Evolutionary conservation across 2,329 filamentous ascomycete genomes (phyloP), one percentile per base, ranked within the genome.

Genomic region (Curvularia eragrostidis): DNA sequence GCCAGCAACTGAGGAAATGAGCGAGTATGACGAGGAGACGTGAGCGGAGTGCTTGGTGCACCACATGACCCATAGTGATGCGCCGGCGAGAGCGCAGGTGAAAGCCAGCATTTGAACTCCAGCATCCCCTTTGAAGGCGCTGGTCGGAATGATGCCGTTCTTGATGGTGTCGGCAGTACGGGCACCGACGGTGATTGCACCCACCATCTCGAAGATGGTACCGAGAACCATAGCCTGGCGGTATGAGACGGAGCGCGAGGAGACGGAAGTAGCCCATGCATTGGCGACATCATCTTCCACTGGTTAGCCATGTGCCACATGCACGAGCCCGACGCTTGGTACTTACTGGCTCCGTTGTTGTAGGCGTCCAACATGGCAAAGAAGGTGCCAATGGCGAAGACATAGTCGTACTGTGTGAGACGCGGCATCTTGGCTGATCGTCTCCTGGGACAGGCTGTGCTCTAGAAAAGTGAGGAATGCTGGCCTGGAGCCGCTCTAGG

Each of bases 221-320:
- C 78, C 80, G 18, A 82, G 68, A 50, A 78, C 52, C 78, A 82
- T 82, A 59, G 81, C 89, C 77, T 89, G 86, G 66, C 85, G 78
- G 79, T 91, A 90, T 2, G 87, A 82, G 70, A 91, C 82, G 64
- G 90, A 93, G 52, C 90, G 81, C n/a, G 90, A 93, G 19, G 90
- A 93, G 58, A 93, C 90, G 69, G 86, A 89, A 67, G 91, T 93
- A 54, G 90, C 90, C 88, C 89, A 93, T 49, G 90, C 81, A 79
- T 94, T 94, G 72, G 91, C 90, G 56, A 94, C 90, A 89, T 93
- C 91, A 77, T 93, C 87, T 75, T n/a, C n/a, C 41, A 3, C 13
- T 30, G 52, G 56, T 72, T 50, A 68, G 61, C 42, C 34, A 26
- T 21, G 28, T 5, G 4, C 13, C 3, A 12, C 7, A 5, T 10